Percentiles rank a stretch among this genome's conserved stretches.
These are phyloP conservation scores for Neofusicoccum parvum DNA, from an alignment of 2,329 filamentous ascomycete species.

Conservation along the genomic window DNA sequence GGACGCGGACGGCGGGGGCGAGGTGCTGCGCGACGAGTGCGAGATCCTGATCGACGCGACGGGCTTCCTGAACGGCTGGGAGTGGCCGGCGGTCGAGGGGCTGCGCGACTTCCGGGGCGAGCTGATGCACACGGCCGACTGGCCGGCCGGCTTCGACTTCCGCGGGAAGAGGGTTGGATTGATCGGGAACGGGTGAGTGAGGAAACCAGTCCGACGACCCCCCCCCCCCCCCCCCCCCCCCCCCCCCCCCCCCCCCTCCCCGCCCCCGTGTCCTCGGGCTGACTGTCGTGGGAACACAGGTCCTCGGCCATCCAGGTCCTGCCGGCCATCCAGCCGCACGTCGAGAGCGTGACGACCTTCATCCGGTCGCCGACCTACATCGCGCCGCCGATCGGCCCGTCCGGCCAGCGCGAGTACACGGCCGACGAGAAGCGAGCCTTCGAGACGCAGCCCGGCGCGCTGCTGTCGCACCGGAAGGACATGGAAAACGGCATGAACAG, in stretches of 20 bases:
- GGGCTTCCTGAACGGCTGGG: constrained; percentile 27
- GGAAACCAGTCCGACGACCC: too few relatives aligned
- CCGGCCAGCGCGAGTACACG: constrained; percentile 45
- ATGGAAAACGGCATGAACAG: constrained; percentile 51
- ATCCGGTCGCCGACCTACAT: constrained; percentile 57
- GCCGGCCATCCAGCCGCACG: constrained; percentile 49
- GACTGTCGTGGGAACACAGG: constrained; percentile 26
- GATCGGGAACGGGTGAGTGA: constrained; percentile 55
- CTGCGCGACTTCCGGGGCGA: constrained; percentile 54
- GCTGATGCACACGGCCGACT: constrained; percentile 59
- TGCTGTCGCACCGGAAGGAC: constrained; percentile 47
- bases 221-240: too few relatives aligned
- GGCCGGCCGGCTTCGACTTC: constrained; percentile 55
- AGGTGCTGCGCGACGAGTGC: constrained; percentile 24
- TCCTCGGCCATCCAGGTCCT: constrained; percentile 59
- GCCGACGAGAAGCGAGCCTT: constrained; percentile 47
- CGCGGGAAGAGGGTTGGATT: constrained; percentile 52
- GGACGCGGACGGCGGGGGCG: constrained; percentile 17
- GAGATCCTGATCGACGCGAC: constrained; percentile 31
- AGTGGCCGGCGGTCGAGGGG: constrained; percentile 56
- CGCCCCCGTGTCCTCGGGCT: too few relatives aligned
- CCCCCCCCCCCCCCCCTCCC: too few relatives aligned
- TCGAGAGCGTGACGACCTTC: constrained; percentile 51
- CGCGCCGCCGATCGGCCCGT: constrained; percentile 47
- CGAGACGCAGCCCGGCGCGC: constrained; percentile 40